phyloP scores from a whole-genome alignment of 1,284 basidiomycete species.

The Mycosarcoma mackinlayi region DNA sequence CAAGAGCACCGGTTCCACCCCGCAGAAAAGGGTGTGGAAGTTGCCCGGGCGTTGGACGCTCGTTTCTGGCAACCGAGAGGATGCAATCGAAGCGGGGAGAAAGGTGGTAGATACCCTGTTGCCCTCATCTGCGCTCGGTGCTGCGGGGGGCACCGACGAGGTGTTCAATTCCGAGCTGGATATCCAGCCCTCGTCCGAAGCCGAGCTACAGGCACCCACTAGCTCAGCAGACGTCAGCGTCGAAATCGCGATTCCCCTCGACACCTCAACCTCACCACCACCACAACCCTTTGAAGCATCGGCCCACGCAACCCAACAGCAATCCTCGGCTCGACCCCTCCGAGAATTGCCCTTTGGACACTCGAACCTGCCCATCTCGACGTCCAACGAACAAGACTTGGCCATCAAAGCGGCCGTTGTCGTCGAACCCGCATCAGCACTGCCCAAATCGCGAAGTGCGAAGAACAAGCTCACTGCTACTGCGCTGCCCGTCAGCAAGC shows the following conservation, averaged over 20 bases:
- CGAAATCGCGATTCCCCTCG: background rate
- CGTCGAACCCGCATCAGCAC: slow-evolving; percentile 6
- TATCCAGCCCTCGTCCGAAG: slow-evolving; percentile 8
- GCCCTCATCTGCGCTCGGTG: background rate
- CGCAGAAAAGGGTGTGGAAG: slow-evolving; percentile 48
- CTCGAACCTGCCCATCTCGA: slow-evolving; percentile 28
- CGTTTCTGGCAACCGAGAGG: slow-evolving; percentile 43
- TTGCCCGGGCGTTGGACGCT: slow-evolving; percentile 42
- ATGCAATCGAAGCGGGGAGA: slow-evolving; percentile 47
- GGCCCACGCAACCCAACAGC: background rate
- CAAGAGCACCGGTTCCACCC: slow-evolving; percentile 54
- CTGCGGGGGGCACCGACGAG: slow-evolving; percentile 3
- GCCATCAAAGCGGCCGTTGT: slow-evolving; percentile 13
- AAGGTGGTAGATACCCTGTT: slow-evolving; percentile 18
- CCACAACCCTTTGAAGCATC: background rate
- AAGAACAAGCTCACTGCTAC: slow-evolving; percentile 41
- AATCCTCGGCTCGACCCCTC: slow-evolving; percentile 13
- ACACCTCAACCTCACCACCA: background rate
- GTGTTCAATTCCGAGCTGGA: slow-evolving; percentile 15
- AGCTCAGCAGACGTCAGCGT: slow-evolving; percentile 6
- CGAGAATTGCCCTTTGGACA: slow-evolving; percentile 34
- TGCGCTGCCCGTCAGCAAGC: slow-evolving; percentile 33
- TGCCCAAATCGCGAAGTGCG: slow-evolving; percentile 21
- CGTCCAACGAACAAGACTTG: slow-evolving; percentile 15
- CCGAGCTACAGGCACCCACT: background rate